Evolutionary conservation across 129 eudicot species (phyloP).

Genomic region (Apium graveolens): DNA sequence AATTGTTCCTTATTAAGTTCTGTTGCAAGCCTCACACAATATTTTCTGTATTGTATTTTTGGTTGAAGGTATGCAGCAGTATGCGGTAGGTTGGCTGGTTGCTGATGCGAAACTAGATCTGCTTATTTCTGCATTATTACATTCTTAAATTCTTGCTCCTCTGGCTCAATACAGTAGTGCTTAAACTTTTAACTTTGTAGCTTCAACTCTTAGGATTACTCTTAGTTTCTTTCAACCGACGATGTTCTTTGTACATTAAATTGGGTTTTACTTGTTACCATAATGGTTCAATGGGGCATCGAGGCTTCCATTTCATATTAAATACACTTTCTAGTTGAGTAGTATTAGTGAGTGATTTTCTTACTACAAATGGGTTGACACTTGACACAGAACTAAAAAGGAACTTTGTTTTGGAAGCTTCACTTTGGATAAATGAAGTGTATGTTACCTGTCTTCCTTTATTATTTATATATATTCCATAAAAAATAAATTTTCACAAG

Average conservation of each 20-base stretch:
- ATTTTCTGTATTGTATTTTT: too few relatives aligned
- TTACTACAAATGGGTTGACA: conserved; percentile 17
- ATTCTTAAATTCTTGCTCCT: background rate
- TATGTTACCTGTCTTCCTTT: conserved; percentile 19
- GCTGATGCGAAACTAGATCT: too few relatives aligned
- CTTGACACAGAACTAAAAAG: conserved; percentile 15
- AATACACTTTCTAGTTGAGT: background rate
- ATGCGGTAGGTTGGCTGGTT: too few relatives aligned
- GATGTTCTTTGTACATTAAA: background rate
- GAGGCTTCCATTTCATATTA: background rate
- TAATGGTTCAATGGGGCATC: background rate
- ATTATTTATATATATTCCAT: background rate
- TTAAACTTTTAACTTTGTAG: background rate
- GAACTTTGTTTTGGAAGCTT: conserved; percentile 53
- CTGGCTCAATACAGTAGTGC: background rate
- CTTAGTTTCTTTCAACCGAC: background rate
- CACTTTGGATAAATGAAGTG: conserved; percentile 95
- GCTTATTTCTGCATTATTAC: too few relatives aligned
- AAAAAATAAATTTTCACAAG: background rate
- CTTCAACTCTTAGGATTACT: background rate
- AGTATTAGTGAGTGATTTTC: background rate
- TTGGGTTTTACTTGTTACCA: background rate
- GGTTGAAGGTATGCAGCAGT: too few relatives aligned
- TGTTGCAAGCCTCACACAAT: too few relatives aligned
- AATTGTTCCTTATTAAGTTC: too few relatives aligned